Evolutionary conservation across 345 rosid species (phyloP), one percentile per base, ranked within the genome.

Genomic region (Melaleuca alternifolia): DNA sequence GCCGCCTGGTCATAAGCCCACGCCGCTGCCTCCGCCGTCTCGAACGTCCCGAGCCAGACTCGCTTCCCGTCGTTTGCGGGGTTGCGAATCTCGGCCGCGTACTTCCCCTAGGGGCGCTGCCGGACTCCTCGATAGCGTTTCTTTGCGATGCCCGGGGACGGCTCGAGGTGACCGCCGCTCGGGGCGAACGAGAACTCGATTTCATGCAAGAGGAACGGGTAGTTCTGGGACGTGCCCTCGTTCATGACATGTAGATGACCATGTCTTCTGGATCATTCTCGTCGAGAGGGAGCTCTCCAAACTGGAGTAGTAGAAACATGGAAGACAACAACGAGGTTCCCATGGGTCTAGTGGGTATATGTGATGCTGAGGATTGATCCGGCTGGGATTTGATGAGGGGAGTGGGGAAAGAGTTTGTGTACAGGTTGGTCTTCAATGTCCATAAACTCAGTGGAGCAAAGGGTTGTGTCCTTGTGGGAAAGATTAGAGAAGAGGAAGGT

Each of bases 251-350:
- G 93, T 90, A 91, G 33, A 94, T 90, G 89, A 92, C 91, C 95
- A 93, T 94, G 85, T 93, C 96, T 84, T 92, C 94, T 0, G 96
- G 91, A 88, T 94, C 96, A 30, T 94, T 93, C 90, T 94, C 96
- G 37, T 93, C 93, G 24, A 94, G 90, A 6, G 96, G 96, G 9
- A 94, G 92, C 87, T 91, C 92, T 87, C 88, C 91, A 16, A 16
- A 76, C 54, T 87, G 92, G 85, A 90, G 83, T 14, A 90, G 59
- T 10, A 85, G 88, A 83, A 86, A 87, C 94, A 92, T 92, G 84
- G 85, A 48, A 71, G 81, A 37, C 81, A 10, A 23, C 48, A 5
- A 5, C 10, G 48, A 37, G 24, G 81, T 8, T 33, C 41, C 41
- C 41, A 7, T 41, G 4, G 41, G 41, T 41, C 41, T 20, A 12